Base-by-base conservation (phyloP, 225 moss, liverwort and hornwort genomes). In the Asterella californica region DNA sequence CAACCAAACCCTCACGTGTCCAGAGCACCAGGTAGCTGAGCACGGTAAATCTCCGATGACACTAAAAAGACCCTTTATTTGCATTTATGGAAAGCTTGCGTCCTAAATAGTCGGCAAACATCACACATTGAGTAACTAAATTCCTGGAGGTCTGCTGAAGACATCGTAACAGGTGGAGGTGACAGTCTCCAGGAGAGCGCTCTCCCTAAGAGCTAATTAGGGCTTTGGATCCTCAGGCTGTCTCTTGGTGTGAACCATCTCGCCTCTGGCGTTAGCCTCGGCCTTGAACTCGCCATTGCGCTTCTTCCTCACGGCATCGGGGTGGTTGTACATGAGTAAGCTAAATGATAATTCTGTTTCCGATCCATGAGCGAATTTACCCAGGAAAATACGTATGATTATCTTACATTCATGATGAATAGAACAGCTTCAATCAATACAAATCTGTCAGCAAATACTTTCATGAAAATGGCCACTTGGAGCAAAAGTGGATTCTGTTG, bases 101-200 rank as follows among this genome's bases (percentile, higher is more conserved):
- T 45, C 76, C 62, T 62, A 77, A 77, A 77, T 62, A 61, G n/a
- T 32, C 76, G 42, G 76, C 62, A n/a, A 15, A 30, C 10, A 22
- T 17, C 78, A 52, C 50, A 68, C 78, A 79, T 33, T 46, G 49
- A 53, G 32, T 69, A 33, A 32, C 33, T 49, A 50, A 15, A 15
- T 80, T 91, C 91, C 87, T 93, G 90, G 7, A 93, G 88, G 42
- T 93, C 93, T n/a, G 46, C 90, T 93, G 11, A 93, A 90, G 49
- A 93, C 91, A 75, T 93, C 91, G 81, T 93, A 93, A 7, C 90
- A 88, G 46, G 91, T 91, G 66, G 93, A 89, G 15, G 93, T 91
- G 47, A 94, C 93, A 25, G 93, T 91, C 87, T 94, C 93, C 79
- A 94, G 70, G 0, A 89, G 88, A 0, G 87, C 90, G 17, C 91